These are phyloP conservation scores for Populus hybrid DNA, from an alignment of 441 rosid species.

Conservation along the genomic window DNA sequence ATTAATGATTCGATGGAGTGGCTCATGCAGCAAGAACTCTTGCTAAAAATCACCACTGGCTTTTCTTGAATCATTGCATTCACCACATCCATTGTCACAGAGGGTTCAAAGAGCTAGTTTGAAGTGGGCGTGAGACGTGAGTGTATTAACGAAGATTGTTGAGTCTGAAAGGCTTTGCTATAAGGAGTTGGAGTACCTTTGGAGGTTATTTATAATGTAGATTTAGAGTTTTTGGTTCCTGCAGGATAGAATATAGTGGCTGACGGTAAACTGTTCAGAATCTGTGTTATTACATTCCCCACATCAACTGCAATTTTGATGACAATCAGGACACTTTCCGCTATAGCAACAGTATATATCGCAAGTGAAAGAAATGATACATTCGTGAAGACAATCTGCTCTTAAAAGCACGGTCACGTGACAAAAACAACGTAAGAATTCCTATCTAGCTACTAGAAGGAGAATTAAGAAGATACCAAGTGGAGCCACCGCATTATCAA, in stretches of 20 bases:
- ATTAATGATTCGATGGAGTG: constrained; percentile 57
- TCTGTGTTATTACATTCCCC: constrained; percentile 6
- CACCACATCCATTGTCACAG: constrained; percentile 28
- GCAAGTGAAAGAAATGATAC: too few species aligned
- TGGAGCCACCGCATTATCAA: too few species aligned
- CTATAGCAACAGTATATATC: not conserved
- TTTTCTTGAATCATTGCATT: constrained; percentile 40
- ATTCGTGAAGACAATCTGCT: too few species aligned
- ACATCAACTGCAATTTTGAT: constrained; percentile 5
- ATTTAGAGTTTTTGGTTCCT: not conserved
- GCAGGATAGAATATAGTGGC: not conserved
- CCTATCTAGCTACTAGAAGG: too few species aligned
- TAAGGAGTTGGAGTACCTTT: constrained; percentile 1
- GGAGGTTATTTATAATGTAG: constrained; percentile 26
- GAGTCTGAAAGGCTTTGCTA: not conserved
- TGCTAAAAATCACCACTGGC: constrained; percentile 71
- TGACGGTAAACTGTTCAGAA: not conserved
- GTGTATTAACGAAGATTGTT: not conserved
- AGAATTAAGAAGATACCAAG: too few species aligned
- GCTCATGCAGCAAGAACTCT: constrained; percentile 70
- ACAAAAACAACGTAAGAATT: too few species aligned
- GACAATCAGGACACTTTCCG: too few species aligned
- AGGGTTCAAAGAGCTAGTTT: not conserved
- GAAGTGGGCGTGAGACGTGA: not conserved
- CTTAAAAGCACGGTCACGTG: too few species aligned